Conservation (phyloP, 352 stramenopile genomes). For the Pseudoperonospora humuli region DNA sequence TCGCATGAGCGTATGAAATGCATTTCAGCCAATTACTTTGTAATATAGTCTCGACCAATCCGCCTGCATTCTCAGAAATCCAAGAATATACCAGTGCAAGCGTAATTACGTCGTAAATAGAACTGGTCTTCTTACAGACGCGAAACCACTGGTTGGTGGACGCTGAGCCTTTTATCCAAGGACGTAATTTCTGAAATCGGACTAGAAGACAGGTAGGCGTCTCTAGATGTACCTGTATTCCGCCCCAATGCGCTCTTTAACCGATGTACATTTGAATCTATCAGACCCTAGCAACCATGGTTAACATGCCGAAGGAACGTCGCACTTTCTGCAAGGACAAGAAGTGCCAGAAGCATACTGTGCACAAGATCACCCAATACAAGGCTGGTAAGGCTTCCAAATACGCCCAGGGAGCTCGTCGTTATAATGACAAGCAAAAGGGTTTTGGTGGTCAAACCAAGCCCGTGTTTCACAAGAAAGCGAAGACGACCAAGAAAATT, state of each 20-base stretch:
- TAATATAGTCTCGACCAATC: too few relatives aligned
- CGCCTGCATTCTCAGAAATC: too few relatives aligned
- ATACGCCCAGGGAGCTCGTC: conserved; percentile 95
- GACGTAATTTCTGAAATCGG: conserved; percentile 79
- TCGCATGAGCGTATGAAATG: too few relatives aligned
- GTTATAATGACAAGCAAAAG: conserved; percentile 99
- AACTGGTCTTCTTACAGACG: conserved; percentile 2
- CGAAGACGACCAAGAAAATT: conserved; percentile 98
- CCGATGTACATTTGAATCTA: not conserved
- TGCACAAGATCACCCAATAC: conserved; percentile 99
- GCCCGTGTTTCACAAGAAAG: conserved; percentile 99
- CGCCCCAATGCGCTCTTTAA: too few relatives aligned
- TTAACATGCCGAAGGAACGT: conserved; percentile 99
- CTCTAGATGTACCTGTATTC: too few relatives aligned
- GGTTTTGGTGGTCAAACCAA: conserved; percentile 99
- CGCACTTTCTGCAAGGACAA: conserved; percentile 98
- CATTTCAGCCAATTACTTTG: too few relatives aligned
- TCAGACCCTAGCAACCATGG: conserved; percentile 91
- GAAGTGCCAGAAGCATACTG: conserved; percentile 98
- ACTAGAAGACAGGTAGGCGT: conserved; percentile 78
- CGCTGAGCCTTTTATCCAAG: conserved; percentile 21
- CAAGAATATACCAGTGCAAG: not conserved
- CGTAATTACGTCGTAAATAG: conserved; percentile 15
- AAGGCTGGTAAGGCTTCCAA: conserved; percentile 99
- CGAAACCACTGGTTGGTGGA: conserved; percentile 30